phyloP scores from a whole-genome alignment of 108 stramenopile genomes.

The Skeletonema menzelii region DNA sequence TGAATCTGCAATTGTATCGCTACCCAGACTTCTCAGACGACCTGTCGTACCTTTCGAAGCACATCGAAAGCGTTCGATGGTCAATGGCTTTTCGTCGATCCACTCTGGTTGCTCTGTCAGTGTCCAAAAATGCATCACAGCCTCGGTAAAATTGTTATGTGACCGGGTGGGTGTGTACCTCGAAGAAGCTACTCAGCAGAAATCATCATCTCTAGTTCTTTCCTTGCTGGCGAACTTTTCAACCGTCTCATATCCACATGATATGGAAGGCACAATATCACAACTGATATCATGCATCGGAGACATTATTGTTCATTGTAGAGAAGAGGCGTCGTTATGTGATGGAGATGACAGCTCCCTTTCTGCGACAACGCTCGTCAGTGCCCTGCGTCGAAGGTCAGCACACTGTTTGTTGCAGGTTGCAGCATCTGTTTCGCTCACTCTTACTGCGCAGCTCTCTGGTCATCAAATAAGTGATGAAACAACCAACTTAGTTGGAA shows the following conservation, averaged over 20 bases:
- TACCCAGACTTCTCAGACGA: conserved; percentile 53
- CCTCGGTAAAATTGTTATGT: conserved; percentile 12
- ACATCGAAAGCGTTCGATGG: conserved; percentile 1
- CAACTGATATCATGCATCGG: conserved; percentile 11
- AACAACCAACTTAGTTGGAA: not conserved
- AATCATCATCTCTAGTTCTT: conserved; percentile 8
- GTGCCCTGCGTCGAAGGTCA: conserved; percentile 14
- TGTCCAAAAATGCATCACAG: conserved; percentile 20
- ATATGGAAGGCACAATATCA: not conserved
- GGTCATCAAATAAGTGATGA: not conserved
- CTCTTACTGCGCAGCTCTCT: conserved; percentile 9
- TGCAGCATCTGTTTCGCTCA: conserved; percentile 11
- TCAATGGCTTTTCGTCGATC: conserved; percentile 7
- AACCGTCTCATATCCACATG: conserved; percentile 8
- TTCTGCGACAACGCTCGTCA: conserved; percentile 3
- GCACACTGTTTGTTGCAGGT: conserved; percentile 17
- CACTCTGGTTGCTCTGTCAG: conserved; percentile 22
- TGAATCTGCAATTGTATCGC: conserved; percentile 46
- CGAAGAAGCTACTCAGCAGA: not conserved
- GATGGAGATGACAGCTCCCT: not conserved
- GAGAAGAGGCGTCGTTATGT: conserved; percentile 6
- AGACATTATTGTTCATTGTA: conserved; percentile 17
- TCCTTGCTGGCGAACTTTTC: conserved; percentile 21
- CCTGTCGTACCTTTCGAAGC: conserved; percentile 1
- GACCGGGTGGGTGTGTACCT: conserved; percentile 15